These are phyloP conservation scores for Lentinula detonsa DNA, from an alignment of 768 basidiomycete species.

Conservation along the genomic window DNA sequence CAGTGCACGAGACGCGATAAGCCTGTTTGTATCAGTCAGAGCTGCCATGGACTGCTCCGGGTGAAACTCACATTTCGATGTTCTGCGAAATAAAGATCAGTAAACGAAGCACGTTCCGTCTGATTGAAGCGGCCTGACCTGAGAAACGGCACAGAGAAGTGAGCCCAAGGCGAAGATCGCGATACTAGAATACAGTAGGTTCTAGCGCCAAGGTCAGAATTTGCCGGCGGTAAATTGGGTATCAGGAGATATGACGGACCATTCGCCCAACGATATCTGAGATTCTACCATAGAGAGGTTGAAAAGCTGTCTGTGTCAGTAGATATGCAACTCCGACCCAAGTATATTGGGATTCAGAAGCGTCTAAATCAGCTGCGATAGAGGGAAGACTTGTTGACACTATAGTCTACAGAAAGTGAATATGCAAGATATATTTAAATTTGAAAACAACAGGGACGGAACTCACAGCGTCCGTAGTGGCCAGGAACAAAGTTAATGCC, in stretches of 20 bases:
- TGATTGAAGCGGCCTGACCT: slow-evolving; percentile 36
- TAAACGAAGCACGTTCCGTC: not conserved
- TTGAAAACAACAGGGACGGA: not conserved
- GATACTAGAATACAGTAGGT: slow-evolving; percentile 68
- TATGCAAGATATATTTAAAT: not conserved
- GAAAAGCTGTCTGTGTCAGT: slow-evolving; percentile 81
- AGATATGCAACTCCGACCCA: slow-evolving; percentile 86
- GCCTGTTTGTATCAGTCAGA: slow-evolving; percentile 34
- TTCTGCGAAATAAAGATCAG: slow-evolving; percentile 28
- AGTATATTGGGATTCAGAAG: slow-evolving; percentile 68
- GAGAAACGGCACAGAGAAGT: slow-evolving; percentile 69
- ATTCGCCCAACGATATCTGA: slow-evolving; percentile 79
- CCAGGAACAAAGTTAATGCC: slow-evolving; percentile 75
- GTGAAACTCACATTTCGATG: slow-evolving; percentile 20
- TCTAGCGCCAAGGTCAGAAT: slow-evolving; percentile 30
- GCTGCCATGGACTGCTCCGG: not conserved
- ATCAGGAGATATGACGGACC: slow-evolving; percentile 29
- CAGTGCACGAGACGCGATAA: slow-evolving; percentile 58
- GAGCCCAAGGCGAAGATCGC: slow-evolving; percentile 72
- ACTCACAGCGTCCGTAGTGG: slow-evolving; percentile 79
- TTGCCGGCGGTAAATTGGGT: not conserved
- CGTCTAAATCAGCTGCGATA: slow-evolving; percentile 63
- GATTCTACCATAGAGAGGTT: slow-evolving; percentile 75
- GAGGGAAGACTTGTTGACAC: slow-evolving; percentile 83
- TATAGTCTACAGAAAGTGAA: slow-evolving; percentile 37